These are phyloP conservation scores for Tritrichomonas foetus DNA, from an alignment of 208 protist genomes.

Conservation along the genomic window DNA sequence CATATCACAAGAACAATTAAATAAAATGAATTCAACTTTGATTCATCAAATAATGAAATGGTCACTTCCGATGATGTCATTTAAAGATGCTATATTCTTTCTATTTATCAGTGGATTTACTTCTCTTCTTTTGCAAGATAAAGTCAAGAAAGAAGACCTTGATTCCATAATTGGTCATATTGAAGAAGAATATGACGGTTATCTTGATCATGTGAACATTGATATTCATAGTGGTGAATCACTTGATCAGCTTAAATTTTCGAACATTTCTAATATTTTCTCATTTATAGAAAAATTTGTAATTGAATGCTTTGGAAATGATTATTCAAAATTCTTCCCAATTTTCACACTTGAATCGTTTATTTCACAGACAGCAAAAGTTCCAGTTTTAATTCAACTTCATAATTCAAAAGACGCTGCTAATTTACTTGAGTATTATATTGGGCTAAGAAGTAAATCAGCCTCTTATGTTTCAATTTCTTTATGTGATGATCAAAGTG, in stretches of 20 bases:
- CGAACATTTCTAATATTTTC: not conserved
- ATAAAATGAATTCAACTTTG: not conserved
- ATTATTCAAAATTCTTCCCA: not conserved
- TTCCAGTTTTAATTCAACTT: not conserved
- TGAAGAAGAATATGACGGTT: not conserved
- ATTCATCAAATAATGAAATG: not conserved
- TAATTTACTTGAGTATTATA: not conserved
- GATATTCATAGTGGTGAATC: not conserved
- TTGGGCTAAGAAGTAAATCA: not conserved
- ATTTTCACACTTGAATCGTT: not conserved
- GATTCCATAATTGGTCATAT: not conserved
- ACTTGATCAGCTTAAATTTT: not conserved
- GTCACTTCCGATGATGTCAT: not conserved
- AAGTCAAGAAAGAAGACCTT: not conserved
- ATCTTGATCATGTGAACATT: not conserved
- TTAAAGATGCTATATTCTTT: not conserved
- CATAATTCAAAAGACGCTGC: not conserved
- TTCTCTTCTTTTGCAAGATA: not conserved
- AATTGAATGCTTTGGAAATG: not conserved
- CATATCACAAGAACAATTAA: not conserved
- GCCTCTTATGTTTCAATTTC: not conserved
- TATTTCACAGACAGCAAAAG: not conserved
- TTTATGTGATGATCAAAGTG: not conserved
- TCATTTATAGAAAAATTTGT: not conserved
- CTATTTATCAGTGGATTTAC: not conserved